A percentile compares a stretch with the other conserved stretches of the same genome.
These are phyloP conservation scores for Crithidia thermophila DNA, from an alignment of 208 protist species.

Conservation along the genomic window DNA sequence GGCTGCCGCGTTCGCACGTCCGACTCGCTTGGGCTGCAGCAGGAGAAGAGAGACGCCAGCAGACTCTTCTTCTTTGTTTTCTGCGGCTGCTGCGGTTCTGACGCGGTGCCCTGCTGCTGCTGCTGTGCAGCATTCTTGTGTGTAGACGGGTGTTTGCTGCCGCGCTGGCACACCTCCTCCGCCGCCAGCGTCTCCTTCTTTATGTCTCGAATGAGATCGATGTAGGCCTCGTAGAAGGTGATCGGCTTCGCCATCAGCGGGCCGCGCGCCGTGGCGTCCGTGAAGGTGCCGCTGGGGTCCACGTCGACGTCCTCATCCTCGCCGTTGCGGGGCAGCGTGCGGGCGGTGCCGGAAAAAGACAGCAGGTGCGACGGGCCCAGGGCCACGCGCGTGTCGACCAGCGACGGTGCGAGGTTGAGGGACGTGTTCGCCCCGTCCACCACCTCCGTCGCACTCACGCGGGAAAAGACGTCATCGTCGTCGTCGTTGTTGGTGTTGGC, in stretches of 20 bases:
- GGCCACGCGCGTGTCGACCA: background rate
- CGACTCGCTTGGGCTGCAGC: constrained; percentile 16
- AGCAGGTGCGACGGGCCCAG: constrained; percentile 3
- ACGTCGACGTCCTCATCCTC: constrained; percentile 28
- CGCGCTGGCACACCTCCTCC: background rate
- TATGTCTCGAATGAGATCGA: constrained; percentile 7
- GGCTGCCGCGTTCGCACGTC: constrained; percentile 12
- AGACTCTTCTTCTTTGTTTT: constrained; percentile 25
- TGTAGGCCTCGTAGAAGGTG: constrained; percentile 26
- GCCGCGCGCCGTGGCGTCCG: background rate
- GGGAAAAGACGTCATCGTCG: constrained; percentile 17
- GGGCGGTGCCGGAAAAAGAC: constrained; percentile 19
- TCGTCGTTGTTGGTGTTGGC: background rate
- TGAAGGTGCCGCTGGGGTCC: constrained; percentile 16
- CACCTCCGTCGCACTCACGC: constrained; percentile 12
- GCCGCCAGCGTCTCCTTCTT: background rate
- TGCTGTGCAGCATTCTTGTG: too few species aligned
- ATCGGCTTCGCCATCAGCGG: background rate
- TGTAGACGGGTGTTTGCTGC: too few species aligned
- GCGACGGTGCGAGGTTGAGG: background rate
- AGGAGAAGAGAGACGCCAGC: constrained; percentile 18
- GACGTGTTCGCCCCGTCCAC: background rate
- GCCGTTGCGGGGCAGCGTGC: constrained; percentile 8
- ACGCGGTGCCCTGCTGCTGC: background rate
- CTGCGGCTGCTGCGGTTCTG: background rate